Conservation (phyloP, 306 rosid species). For the Ziziphus jujuba region DNA sequence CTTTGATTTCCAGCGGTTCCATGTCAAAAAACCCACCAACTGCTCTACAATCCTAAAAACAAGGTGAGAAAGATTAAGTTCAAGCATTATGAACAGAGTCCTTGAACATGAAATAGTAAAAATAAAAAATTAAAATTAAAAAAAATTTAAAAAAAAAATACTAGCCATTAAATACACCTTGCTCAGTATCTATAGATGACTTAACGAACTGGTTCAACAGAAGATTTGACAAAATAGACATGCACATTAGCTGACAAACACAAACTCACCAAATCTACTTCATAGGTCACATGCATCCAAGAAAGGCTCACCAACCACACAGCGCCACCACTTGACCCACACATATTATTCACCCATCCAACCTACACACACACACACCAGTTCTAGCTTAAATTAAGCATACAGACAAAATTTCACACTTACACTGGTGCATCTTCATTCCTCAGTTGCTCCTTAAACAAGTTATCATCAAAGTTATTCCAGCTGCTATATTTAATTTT, state of each 20-base stretch:
- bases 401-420: slow-evolving; percentile 12
- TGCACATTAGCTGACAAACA: background rate
- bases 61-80: slow-evolving; percentile 17
- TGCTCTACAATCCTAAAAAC: slow-evolving; percentile 33
- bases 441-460: slow-evolving; percentile 17
- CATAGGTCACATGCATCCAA: background rate
- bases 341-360: background rate
- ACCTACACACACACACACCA: background rate
- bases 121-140: too few species aligned
- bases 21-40: slow-evolving; percentile 31
- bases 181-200: background rate
- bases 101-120: slow-evolving; percentile 7
- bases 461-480: slow-evolving; percentile 28
- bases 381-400: background rate
- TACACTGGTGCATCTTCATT: slow-evolving; percentile 26
- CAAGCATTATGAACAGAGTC: background rate
- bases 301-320: background rate
- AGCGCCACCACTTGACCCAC: background rate
- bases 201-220: slow-evolving; percentile 3
- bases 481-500: slow-evolving; percentile 4
- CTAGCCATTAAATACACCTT: background rate
- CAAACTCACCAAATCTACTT: background rate
- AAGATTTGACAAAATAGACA: background rate
- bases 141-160: too few species aligned
- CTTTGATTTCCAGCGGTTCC: slow-evolving; percentile 37